Evolutionary conservation across 164 flowering plant species (phyloP), one percentile per base, ranked within the genome.

Genomic region (Tetrastigma voinierianum): DNA sequence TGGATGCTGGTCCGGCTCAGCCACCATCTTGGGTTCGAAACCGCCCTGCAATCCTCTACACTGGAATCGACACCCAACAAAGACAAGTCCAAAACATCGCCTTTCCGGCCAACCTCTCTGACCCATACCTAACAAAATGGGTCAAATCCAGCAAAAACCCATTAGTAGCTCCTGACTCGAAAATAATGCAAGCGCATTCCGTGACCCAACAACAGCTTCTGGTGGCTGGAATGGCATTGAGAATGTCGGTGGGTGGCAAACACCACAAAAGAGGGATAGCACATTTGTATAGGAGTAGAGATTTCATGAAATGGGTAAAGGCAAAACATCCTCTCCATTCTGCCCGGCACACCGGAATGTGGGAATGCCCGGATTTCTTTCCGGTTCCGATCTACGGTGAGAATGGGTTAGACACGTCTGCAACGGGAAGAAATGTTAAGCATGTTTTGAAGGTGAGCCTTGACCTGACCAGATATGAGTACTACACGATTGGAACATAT

Each of bases 291-390:
- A 72, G 77, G 74, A 90, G 95, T 32, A 74, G 54, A 62, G 93
- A 93, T 65, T 90, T 93, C 62, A 45, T 64, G 24, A 62, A 71
- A 0, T 93, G 98, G 98, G 56, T 51, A 1, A 79, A 78, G 75
- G 77, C 86, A 1, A 51, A 80, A 21, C 91, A 90, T 55, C 91
- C 95, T 0, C 20, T 93, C 13, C 96, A 93, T 66, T 84, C 91
- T 0, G 7, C 40, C 0, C 17, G 76, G 1, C 24, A 61, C 0
- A 83, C 89, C 0, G 98, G 98, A 0, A 93, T 84, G 86, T 90
- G 92, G 93, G 97, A 93, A 65, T 93, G 98, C 72, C 96, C 96
- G 0, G 98, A 93, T 62, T 90, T 90, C 61, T 93, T 21, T 65
- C 97, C 98, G 0, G 90, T 93, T 19, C 49, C 79, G 0, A 3